Evolutionary conservation across 2,329 filamentous ascomycete genomes (phyloP).

Genomic region (Emergomyces pasteurianus): DNA sequence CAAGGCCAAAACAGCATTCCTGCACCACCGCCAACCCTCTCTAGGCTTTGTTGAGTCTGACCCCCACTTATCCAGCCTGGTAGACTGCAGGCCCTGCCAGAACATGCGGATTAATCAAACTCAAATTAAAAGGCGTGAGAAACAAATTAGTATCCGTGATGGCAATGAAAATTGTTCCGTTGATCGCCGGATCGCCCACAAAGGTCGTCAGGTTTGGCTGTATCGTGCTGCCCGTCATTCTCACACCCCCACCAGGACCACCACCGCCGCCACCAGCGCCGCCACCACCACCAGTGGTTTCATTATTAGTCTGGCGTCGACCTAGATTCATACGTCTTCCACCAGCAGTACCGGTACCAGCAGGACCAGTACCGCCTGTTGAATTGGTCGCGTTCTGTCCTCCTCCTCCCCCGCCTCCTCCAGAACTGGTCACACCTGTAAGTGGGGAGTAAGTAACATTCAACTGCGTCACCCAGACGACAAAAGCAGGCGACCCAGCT

Average conservation of each 20-base stretch:
- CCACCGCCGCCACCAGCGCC: not conserved
- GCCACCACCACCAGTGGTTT: not conserved
- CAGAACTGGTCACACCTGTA: slow-evolving; percentile 16
- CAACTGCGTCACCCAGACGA: slow-evolving; percentile 66
- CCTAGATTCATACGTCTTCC: not conserved
- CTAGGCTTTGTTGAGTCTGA: too few relatives aligned
- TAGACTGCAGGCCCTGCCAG: slow-evolving; percentile 61
- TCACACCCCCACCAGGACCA: slow-evolving; percentile 13
- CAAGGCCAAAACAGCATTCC: too few relatives aligned
- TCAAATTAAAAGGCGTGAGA: slow-evolving; percentile 66
- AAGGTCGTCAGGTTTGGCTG: slow-evolving; percentile 61
- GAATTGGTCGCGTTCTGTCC: not conserved
- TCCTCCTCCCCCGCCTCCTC: not conserved
- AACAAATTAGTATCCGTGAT: slow-evolving; percentile 56
- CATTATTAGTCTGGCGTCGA: too few relatives aligned
- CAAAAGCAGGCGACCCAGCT: slow-evolving; percentile 51
- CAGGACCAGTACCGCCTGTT: not conserved
- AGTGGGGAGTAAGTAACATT: slow-evolving; percentile 59
- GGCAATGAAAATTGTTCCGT: slow-evolving; percentile 69
- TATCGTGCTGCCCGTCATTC: slow-evolving; percentile 52
- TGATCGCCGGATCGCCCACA: slow-evolving; percentile 55
- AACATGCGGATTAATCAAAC: slow-evolving; percentile 62
- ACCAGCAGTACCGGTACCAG: not conserved
- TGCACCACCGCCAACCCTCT: not conserved
- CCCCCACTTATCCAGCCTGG: slow-evolving; percentile 50